Percentiles rank a stretch among this genome's conserved stretches.
Evolutionary conservation across 1,284 basidiomycete genomes (phyloP).

Genomic region (Volvariella surrecta): DNA sequence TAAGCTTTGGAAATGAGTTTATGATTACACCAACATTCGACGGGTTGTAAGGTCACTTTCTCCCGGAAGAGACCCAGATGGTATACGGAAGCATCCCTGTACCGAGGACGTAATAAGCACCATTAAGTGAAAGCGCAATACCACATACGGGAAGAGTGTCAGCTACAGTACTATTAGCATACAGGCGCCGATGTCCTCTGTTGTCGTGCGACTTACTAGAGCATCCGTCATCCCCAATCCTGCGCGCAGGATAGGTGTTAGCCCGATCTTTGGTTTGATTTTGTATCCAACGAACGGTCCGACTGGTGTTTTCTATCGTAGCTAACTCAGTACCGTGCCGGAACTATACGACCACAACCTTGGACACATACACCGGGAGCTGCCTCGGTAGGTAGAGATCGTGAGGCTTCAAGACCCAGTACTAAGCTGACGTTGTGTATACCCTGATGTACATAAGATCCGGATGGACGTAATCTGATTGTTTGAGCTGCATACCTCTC

Average conservation of each 20-base stretch:
- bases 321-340: constrained; percentile 1
- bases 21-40: constrained; percentile 64
- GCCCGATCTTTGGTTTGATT: constrained; percentile 71
- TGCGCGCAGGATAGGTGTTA: constrained; percentile 88
- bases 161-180: constrained; percentile 25
- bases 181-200: not conserved
- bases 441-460: constrained; percentile 30
- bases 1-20: constrained; percentile 8
- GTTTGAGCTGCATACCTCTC: constrained; percentile 42
- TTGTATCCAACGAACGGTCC: constrained; percentile 55
- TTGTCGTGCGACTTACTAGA: constrained; percentile 28
- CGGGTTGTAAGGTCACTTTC: constrained; percentile 84
- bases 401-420: constrained; percentile 69
- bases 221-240: constrained; percentile 93
- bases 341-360: constrained; percentile 1
- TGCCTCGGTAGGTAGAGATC: constrained; percentile 47
- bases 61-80: constrained; percentile 90
- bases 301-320: constrained; percentile 52
- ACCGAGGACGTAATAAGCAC: constrained; percentile 10
- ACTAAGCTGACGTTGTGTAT: constrained; percentile 66
- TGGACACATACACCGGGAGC: constrained; percentile 52
- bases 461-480: constrained; percentile 3
- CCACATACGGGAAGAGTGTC: constrained; percentile 67
- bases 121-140: not conserved
- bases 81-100: constrained; percentile 73